Evolutionary conservation across 257 asterid genomes (phyloP).

Genomic region (Verbascum thapsus): DNA sequence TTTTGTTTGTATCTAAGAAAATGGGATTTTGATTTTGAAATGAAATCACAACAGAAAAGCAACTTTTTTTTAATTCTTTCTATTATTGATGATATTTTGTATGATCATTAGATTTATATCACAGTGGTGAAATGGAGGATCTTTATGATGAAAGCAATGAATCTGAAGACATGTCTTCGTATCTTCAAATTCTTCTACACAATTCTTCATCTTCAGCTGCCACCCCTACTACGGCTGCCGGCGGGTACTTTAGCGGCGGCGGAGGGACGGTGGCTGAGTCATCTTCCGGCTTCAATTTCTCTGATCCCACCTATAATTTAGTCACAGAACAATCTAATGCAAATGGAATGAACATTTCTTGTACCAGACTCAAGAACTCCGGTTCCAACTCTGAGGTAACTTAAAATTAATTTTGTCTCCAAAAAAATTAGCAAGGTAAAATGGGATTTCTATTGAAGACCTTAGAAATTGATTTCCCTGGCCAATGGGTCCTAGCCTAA

Average conservation of each 20-base stretch:
- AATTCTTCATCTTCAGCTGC: slow-evolving; percentile 53
- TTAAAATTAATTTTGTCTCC: neutral
- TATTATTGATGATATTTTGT: slow-evolving; percentile 23
- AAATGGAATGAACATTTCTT: slow-evolving; percentile 49
- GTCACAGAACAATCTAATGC: slow-evolving; percentile 48
- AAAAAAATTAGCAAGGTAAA: neutral
- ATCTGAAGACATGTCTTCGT: slow-evolving; percentile 73
- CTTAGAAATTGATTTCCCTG: neutral
- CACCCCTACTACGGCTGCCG: slow-evolving; percentile 39
- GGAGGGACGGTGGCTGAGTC: slow-evolving; percentile 49
- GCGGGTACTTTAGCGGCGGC: slow-evolving; percentile 38
- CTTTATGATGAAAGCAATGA: slow-evolving; percentile 55
- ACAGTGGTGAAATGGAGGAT: slow-evolving; percentile 58
- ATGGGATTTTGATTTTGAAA: slow-evolving; percentile 17
- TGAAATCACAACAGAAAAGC: slow-evolving; percentile 1
- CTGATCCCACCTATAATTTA: slow-evolving; percentile 59
- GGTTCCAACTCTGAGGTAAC: slow-evolving; percentile 50
- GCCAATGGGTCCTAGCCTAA: too few species aligned
- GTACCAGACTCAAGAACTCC: slow-evolving; percentile 41
- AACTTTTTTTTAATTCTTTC: neutral
- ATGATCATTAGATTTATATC: slow-evolving; percentile 17
- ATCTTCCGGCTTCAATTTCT: slow-evolving; percentile 58
- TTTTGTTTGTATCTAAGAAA: slow-evolving; percentile 2
- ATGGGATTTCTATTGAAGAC: neutral
- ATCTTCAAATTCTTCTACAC: slow-evolving; percentile 66